phyloP scores from a whole-genome alignment of 2,329 filamentous ascomycete genomes.

The Aspergillus pseudoglaucus region DNA sequence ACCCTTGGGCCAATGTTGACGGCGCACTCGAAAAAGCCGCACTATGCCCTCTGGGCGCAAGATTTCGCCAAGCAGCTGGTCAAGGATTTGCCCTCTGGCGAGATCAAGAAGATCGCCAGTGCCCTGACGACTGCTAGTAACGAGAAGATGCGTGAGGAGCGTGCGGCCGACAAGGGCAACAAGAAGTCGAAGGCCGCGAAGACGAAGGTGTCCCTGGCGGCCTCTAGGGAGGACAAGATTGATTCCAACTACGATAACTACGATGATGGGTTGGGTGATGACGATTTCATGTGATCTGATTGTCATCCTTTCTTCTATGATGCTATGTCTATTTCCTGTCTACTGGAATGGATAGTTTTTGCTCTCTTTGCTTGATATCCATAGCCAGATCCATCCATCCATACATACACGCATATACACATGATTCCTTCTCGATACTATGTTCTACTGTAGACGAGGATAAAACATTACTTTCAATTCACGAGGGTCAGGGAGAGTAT shows the following conservation, averaged over 20 bases:
- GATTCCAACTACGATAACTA: constrained; percentile 64
- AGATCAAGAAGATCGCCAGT: constrained; percentile 94
- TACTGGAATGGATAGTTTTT: neutral
- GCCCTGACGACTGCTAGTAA: constrained; percentile 84
- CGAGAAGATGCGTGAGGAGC: constrained; percentile 98
- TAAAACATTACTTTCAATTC: constrained; percentile 13
- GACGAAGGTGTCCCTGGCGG: constrained; percentile 79
- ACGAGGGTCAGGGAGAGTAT: constrained; percentile 1
- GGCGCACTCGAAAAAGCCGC: constrained; percentile 74
- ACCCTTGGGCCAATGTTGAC: constrained; percentile 72
- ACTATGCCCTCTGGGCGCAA: constrained; percentile 83
- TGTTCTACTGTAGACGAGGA: neutral
- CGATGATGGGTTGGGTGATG: constrained; percentile 70
- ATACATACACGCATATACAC: neutral
- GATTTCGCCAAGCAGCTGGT: constrained; percentile 83
- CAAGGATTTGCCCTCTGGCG: constrained; percentile 80
- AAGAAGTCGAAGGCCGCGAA: constrained; percentile 98
- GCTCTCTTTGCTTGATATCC: neutral
- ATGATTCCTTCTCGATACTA: neutral
- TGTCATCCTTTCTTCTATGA: constrained; percentile 3
- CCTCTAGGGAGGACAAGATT: constrained; percentile 49
- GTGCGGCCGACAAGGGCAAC: constrained; percentile 81
- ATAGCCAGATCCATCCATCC: no score
- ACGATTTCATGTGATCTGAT: constrained; percentile 43
- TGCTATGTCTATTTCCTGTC: neutral